Base-by-base conservation (phyloP, 2,329 filamentous ascomycete genomes). In the Aureobasidium melanogenum region DNA sequence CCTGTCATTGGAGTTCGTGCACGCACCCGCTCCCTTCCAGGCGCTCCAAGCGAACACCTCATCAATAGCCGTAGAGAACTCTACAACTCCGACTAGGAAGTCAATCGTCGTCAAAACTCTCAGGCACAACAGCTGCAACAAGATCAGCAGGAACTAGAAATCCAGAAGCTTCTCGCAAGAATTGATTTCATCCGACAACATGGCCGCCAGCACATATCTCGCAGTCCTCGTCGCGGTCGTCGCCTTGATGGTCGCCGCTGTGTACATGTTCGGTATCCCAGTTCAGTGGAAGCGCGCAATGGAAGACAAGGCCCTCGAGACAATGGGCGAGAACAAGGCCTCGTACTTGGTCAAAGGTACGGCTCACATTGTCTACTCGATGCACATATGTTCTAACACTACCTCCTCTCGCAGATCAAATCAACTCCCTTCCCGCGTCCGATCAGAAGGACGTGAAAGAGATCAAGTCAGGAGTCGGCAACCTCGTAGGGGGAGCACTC, bases 301-400 rank as follows among this genome's bases (percentile, higher is more conserved):
- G 63, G 76, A 80, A 65, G 70, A 74, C 32, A 70, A 75, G 60
- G 78, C 77, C 4, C 70, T 80, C 41, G 70, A 78, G 65, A 78
- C 77, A n/a, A 80, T 80, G 77, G 78, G 78, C 63, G 77, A 80
- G 67, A 80, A 80, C 71, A 80, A 80, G 67, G 69, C 70, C 9
- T 72, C 69, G 10, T 72, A 72, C 59, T 52, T 72, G 56, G 65
- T 70, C 38, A 72, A 73, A 57, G 65, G 63, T 30, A 30, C 28
- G 5, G 28, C 28, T 5, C 28, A 30, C 28, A 30, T 1, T 30
- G 28, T 30, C 5, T 30, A 8, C 2, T 1, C 28, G n/a, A n/a
- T n/a, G n/a, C 28, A 30, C 8, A 10, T 5, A 30, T 22, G 10
- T 39, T 14, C 41, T 57, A 14, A 57, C 30, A 46, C 12, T 3